A percentile compares a stretch with the other conserved stretches of the same genome.
Conservation (phyloP, 768 basidiomycete genomes). For the Leccinum broughii region DNA sequence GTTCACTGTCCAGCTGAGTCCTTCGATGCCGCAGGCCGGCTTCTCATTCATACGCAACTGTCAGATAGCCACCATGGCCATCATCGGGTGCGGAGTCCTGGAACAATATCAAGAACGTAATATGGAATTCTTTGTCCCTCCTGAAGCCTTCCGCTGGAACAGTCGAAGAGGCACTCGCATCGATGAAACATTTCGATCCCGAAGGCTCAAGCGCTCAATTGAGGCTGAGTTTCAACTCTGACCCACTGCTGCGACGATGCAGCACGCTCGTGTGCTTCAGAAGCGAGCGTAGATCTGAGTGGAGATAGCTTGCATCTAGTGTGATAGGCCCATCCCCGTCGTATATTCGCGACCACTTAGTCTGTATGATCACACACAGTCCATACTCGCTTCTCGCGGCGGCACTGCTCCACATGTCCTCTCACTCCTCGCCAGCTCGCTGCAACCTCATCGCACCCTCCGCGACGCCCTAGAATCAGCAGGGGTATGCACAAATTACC, state of each 20-base stretch:
- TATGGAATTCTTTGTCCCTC: background rate
- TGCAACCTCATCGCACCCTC: conserved; percentile 60
- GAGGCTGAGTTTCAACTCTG: no score
- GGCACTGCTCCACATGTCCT: conserved; percentile 73
- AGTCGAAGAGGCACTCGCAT: background rate
- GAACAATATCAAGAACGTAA: background rate
- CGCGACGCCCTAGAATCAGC: conserved; percentile 63
- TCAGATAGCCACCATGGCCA: background rate
- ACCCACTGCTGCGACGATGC: no score
- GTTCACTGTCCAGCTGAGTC: no score
- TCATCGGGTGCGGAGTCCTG: background rate
- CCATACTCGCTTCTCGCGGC: conserved; percentile 65
- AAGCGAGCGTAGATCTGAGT: no score
- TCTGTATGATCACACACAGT: conserved; percentile 54
- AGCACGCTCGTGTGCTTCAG: no score
- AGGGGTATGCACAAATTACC: conserved; percentile 69
- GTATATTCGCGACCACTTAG: no score
- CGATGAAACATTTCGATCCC: background rate
- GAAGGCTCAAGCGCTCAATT: no score
- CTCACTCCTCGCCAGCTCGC: conserved; percentile 71
- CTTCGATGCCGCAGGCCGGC: no score
- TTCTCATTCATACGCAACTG: background rate
- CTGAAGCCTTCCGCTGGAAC: background rate
- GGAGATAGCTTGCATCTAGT: no score
- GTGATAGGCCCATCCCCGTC: no score